Evolutionary conservation across 352 stramenopile species (phyloP).

Genomic region (Pythium utonaiense): DNA sequence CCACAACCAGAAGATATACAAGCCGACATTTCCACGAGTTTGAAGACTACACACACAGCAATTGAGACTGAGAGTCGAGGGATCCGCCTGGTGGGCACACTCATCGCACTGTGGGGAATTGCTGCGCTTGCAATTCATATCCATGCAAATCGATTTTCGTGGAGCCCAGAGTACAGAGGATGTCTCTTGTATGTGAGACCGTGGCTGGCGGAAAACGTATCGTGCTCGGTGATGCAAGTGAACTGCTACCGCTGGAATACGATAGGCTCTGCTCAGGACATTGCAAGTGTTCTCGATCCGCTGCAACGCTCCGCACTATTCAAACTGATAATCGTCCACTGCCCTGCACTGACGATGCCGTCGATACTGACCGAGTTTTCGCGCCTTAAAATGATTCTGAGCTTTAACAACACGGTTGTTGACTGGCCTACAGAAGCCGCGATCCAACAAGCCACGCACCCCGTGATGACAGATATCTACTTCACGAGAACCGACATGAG

Average conservation of each 20-base stretch:
- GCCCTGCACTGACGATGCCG: neutral
- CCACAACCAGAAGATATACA: neutral
- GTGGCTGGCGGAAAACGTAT: neutral
- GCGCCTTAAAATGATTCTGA: neutral
- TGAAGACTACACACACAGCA: neutral
- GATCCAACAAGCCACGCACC: neutral
- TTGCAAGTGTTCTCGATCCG: neutral
- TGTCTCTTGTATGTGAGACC: conserved; percentile 3
- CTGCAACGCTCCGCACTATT: neutral
- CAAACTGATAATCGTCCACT: neutral
- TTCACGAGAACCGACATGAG: neutral
- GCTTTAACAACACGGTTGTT: neutral
- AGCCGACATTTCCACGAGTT: neutral
- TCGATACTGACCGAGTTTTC: neutral
- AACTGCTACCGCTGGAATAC: neutral
- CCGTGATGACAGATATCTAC: neutral
- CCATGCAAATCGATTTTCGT: neutral
- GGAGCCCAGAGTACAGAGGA: neutral
- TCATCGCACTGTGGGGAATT: neutral
- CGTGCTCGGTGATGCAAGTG: conserved; percentile 1
- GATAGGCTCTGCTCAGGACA: neutral
- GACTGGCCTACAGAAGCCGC: neutral
- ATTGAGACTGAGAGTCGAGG: neutral
- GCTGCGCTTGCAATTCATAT: neutral
- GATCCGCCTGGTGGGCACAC: neutral